Conservation (phyloP, 2,329 filamentous ascomycete species). For the Verticillium nubilum region DNA sequence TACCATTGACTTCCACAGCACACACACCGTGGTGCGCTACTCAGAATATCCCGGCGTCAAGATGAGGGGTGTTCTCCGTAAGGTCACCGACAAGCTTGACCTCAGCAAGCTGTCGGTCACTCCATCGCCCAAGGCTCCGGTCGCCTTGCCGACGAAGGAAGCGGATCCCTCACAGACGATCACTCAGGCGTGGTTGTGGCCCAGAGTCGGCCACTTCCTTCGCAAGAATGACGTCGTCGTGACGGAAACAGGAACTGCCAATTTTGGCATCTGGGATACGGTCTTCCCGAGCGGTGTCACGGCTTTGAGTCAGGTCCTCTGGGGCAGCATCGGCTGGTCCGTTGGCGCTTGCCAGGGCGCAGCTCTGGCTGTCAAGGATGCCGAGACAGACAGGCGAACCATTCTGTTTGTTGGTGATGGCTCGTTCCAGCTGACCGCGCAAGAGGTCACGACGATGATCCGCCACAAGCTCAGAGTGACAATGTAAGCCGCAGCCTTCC, state of each 20-base stretch:
- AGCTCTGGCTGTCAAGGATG: constrained; percentile 68
- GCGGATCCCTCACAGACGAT: constrained; percentile 40
- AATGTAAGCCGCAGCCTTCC: constrained; percentile 49
- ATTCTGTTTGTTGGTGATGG: constrained; percentile 89
- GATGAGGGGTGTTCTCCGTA: constrained; percentile 73
- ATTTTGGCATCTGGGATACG: constrained; percentile 85
- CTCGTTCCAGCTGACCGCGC: constrained; percentile 76
- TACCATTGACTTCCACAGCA: constrained; percentile 77
- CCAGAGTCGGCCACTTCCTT: constrained; percentile 67
- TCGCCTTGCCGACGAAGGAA: constrained; percentile 36
- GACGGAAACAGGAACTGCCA: constrained; percentile 82
- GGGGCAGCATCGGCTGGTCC: constrained; percentile 63
- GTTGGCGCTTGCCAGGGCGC: constrained; percentile 58
- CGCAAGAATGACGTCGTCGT: constrained; percentile 70
- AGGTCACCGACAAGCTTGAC: constrained; percentile 57
- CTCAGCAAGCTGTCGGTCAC: constrained; percentile 51
- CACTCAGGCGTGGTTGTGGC: constrained; percentile 74
- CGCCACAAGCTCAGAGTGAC: constrained; percentile 68
- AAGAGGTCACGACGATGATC: constrained; percentile 82
- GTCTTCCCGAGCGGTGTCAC: constrained; percentile 73
- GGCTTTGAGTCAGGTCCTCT: constrained; percentile 71
- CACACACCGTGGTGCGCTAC: constrained; percentile 66
- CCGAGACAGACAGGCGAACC: constrained; percentile 53
- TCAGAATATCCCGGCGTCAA: constrained; percentile 72
- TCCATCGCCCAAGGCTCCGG: constrained; percentile 47